Evolutionary conservation across 192 early-diverging fungal genomes (phyloP).

Genomic region (Blastocladiella britannica): DNA sequence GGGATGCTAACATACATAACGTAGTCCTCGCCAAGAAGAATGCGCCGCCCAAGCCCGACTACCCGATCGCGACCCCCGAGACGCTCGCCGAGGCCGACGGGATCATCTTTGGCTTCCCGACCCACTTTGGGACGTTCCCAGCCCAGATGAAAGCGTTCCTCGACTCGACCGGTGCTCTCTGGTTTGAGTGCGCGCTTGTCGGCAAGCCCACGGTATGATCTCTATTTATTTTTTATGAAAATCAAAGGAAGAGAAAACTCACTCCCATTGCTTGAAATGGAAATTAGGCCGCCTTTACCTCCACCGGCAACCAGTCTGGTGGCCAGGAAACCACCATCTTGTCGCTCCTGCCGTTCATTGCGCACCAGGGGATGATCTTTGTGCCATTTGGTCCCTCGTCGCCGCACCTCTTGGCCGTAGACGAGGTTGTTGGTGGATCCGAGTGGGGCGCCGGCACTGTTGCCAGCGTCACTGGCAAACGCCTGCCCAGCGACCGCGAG

Average conservation of each 20-base stretch:
- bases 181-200: slow-evolving; percentile 8
- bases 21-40: neutral
- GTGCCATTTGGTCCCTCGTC: slow-evolving; percentile 45
- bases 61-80: neutral
- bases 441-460: slow-evolving; percentile 48
- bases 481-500: slow-evolving; percentile 27
- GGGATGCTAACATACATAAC: too few relatives aligned
- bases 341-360: slow-evolving; percentile 40
- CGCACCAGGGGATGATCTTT: slow-evolving; percentile 61
- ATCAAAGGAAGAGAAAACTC: too few relatives aligned
- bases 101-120: slow-evolving; percentile 12
- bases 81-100: slow-evolving; percentile 5
- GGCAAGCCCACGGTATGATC: too few relatives aligned
- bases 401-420: slow-evolving; percentile 26
- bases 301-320: slow-evolving; percentile 52
- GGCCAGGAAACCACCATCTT: slow-evolving; percentile 59
- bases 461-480: slow-evolving; percentile 40
- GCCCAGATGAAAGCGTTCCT: slow-evolving; percentile 13
- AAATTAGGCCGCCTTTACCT: slow-evolving; percentile 55
- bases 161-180: slow-evolving; percentile 11
- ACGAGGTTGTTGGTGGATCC: slow-evolving; percentile 44
- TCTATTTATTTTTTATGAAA: too few relatives aligned
- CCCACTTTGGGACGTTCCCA: slow-evolving; percentile 11
- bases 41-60: neutral
- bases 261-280: too few relatives aligned